These are phyloP conservation scores for Cystofilobasidium bisporidii DNA, from an alignment of 768 basidiomycete genomes.

Conservation along the genomic window DNA sequence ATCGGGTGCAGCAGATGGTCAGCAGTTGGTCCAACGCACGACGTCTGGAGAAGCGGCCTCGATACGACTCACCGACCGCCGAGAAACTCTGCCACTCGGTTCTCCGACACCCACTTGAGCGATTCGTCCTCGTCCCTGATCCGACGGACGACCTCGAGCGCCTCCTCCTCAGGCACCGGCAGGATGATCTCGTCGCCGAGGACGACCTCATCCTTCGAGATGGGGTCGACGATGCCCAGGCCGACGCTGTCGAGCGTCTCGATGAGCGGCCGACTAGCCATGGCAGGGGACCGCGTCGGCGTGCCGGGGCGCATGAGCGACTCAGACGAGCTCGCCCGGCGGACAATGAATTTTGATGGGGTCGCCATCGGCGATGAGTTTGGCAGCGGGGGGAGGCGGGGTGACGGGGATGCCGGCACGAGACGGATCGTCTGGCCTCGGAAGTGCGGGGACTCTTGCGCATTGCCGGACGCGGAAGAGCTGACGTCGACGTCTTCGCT, in stretches of 20 bases:
- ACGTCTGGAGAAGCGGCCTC: too few relatives aligned
- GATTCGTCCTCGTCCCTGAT: slow-evolving; percentile 81
- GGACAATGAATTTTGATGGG: slow-evolving; percentile 28
- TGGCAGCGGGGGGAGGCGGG: slow-evolving; percentile 1
- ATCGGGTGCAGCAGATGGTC: too few relatives aligned
- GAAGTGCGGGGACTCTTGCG: neutral
- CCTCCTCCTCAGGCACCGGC: slow-evolving; percentile 43
- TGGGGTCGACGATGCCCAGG: slow-evolving; percentile 6
- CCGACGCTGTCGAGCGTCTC: slow-evolving; percentile 3
- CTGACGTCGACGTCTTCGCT: neutral
- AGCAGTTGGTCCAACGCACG: too few relatives aligned
- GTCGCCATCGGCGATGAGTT: neutral
- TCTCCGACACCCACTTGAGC: slow-evolving; percentile 57
- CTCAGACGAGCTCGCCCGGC: slow-evolving; percentile 43
- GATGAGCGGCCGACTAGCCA: neutral
- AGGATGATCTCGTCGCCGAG: slow-evolving; percentile 6
- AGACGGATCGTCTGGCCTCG: slow-evolving; percentile 22
- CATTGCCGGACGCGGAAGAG: neutral
- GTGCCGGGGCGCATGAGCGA: slow-evolving; percentile 30
- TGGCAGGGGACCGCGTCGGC: neutral
- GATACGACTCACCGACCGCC: slow-evolving; percentile 75
- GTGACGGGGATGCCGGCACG: slow-evolving; percentile 25
- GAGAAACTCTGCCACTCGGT: slow-evolving; percentile 94
- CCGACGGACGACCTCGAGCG: slow-evolving; percentile 60
- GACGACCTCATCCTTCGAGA: neutral